Evolutionary conservation across 148 eudicot species (phyloP).

Genomic region (Suaeda aralocaspica): DNA sequence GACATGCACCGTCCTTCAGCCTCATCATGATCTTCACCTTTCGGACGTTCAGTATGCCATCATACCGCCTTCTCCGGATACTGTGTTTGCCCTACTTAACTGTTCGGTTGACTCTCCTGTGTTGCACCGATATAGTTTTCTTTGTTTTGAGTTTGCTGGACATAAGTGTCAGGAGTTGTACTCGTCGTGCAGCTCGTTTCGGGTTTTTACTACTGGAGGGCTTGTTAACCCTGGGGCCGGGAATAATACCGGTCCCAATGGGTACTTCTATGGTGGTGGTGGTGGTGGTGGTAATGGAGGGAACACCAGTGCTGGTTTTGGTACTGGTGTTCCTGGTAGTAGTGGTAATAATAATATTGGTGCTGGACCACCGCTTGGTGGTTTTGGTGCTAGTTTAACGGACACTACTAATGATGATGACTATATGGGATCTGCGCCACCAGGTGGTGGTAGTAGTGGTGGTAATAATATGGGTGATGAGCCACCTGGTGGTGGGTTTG

Average conservation of each 20-base stretch:
- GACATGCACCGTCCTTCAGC: slow-evolving; percentile 85
- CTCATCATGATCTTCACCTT: slow-evolving; percentile 69
- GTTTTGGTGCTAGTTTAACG: background rate
- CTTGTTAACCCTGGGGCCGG: slow-evolving; percentile 10
- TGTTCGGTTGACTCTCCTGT: slow-evolving; percentile 88
- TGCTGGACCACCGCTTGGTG: background rate
- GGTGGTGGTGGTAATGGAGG: background rate
- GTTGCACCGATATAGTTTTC: slow-evolving; percentile 62
- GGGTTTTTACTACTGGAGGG: slow-evolving; percentile 20
- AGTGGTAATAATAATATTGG: background rate
- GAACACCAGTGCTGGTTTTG: background rate
- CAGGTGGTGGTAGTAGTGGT: background rate
- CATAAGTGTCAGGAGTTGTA: slow-evolving; percentile 84
- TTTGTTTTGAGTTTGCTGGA: slow-evolving; percentile 76
- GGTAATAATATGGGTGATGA: background rate
- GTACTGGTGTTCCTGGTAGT: background rate
- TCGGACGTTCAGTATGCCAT: slow-evolving; percentile 62
- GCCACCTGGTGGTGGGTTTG: slow-evolving; percentile 1
- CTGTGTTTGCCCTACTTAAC: slow-evolving; percentile 73
- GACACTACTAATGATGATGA: background rate
- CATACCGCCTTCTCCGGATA: slow-evolving; percentile 77
- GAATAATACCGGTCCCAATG: slow-evolving; percentile 19
- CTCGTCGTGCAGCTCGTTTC: slow-evolving; percentile 63
- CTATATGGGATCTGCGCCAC: background rate
- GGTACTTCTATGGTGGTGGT: slow-evolving; percentile 22